Base-by-base conservation (phyloP, 495 filamentous ascomycete genomes). In the Lophiotrema nucula region DNA sequence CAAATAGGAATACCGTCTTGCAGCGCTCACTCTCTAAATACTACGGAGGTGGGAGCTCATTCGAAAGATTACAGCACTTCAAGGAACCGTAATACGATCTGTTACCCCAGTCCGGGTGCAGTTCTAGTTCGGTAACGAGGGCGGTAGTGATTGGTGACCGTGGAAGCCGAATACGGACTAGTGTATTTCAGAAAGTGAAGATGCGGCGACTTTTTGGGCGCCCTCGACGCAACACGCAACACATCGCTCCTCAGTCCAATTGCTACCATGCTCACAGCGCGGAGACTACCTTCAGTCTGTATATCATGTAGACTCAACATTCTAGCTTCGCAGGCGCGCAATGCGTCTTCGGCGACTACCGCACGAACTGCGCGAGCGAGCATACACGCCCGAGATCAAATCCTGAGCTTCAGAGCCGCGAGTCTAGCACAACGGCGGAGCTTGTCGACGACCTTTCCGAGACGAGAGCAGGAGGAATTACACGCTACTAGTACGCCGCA, bases 231-330 rank as follows among this genome's bases (percentile, higher is more conserved):
- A 11, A 13, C 26, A 2, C 21, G 6, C 27, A 23, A 53, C 35
- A 43, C 39, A 21, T 15, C 31, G 8, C 10, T n/a, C 19, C 22
- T 0, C 25, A 41, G 24, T 27, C 37, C 24, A 48, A 11, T 44
- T 22, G 19, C 18, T 61, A 56, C 22, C 19, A 66, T 66, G 63
- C 48, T 66, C 12, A 35, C 47, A 35, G 58, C 28, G 50, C 53
- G 38, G 33, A 41, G 38, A 3, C 21, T 58, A 2, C 48, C 39
- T 8, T 54, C 47, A 13, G 37, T 66, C 43, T 66, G 63, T 51
- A 22, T 58, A 27, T 39, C 63, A 48, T 66, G 63, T 47, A 62
- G 63, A 55, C 42, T 58, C 25, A 58, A 25, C 15, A 43, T 65
- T 53, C 31, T 58, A 31, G 47, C 56, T 19, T 27, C 61, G 3